Percentiles rank a stretch among this genome's conserved stretches.
These are phyloP conservation scores for Erythrobasidium hasegawianum DNA, from an alignment of 1,284 basidiomycete species.

Conservation along the genomic window DNA sequence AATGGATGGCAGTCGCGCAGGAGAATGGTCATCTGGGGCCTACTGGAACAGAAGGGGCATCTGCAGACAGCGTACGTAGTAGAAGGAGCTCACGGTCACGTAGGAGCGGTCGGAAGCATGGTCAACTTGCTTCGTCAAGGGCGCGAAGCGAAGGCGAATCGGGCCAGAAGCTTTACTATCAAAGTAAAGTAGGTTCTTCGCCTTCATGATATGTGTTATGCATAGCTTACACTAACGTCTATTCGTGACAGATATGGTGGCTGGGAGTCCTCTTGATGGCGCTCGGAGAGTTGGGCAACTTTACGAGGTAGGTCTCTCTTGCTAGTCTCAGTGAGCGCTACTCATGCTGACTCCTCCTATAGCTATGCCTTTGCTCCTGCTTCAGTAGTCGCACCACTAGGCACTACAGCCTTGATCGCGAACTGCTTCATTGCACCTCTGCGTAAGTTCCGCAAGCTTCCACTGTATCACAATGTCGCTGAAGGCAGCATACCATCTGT, in stretches of 20 bases:
- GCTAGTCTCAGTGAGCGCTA: too few species aligned
- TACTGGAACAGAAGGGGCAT: too few species aligned
- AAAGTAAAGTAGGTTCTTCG: conserved; percentile 17
- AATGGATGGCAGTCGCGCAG: neutral
- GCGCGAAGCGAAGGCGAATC: neutral
- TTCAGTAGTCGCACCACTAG: conserved; percentile 87
- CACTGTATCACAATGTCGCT: too few species aligned
- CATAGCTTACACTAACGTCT: too few species aligned
- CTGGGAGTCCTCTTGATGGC: conserved; percentile 82
- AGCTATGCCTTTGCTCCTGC: conserved; percentile 86
- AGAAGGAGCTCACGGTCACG: too few species aligned
- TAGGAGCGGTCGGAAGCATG: too few species aligned
- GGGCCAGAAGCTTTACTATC: conserved; percentile 7
- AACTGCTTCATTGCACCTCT: conserved; percentile 90
- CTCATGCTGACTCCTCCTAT: neutral
- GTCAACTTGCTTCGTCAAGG: too few species aligned
- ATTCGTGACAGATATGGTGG: conserved; percentile 79
- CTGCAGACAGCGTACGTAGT: too few species aligned
- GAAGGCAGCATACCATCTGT: too few species aligned
- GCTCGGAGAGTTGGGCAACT: conserved; percentile 86
- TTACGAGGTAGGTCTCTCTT: conserved; percentile 53
- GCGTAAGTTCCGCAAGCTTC: too few species aligned
- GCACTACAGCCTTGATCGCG: conserved; percentile 65
- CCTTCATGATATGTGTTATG: too few species aligned
- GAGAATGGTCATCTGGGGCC: neutral